A percentile compares a stretch with the other conserved stretches of the same genome.
Evolutionary conservation across 345 rosid species (phyloP).

Genomic region (Corchorus olitorius): DNA sequence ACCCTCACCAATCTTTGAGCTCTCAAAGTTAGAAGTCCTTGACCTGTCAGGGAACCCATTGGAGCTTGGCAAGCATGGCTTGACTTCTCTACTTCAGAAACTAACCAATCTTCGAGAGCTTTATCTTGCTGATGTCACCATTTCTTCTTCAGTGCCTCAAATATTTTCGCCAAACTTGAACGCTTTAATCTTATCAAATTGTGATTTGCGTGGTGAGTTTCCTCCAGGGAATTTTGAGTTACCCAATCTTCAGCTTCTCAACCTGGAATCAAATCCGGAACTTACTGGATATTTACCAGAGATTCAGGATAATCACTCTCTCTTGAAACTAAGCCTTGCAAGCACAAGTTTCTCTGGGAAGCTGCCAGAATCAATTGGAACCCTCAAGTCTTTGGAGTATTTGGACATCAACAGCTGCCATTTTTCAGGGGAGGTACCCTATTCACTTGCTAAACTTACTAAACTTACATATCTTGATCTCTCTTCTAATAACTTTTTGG

Average conservation of each 20-base stretch:
- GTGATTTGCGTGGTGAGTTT: slow-evolving; percentile 9
- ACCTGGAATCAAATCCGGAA: background rate
- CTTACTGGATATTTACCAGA: slow-evolving; percentile 22
- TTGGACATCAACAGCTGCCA: background rate
- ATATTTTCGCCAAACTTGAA: background rate
- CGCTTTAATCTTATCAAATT: background rate
- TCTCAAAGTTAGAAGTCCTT: background rate
- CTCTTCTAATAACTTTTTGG: slow-evolving; percentile 11
- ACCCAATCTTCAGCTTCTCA: slow-evolving; percentile 14
- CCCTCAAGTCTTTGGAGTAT: background rate
- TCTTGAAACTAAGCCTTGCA: background rate
- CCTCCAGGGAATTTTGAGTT: slow-evolving; percentile 6
- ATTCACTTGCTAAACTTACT: slow-evolving; percentile 18
- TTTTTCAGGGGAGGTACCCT: slow-evolving; percentile 23
- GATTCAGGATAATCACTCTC: background rate
- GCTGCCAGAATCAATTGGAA: slow-evolving; percentile 26
- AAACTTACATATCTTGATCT: slow-evolving; percentile 17
- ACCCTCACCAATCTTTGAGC: background rate
- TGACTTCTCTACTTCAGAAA: background rate
- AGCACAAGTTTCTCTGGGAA: slow-evolving; percentile 18
- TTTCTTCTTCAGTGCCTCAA: background rate
- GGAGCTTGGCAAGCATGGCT: background rate
- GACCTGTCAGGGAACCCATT: background rate
- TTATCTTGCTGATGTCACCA: background rate
- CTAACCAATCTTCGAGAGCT: background rate